Base-by-base conservation (phyloP, 2,329 filamentous ascomycete species). In the Colletotrichum graminicola region DNA sequence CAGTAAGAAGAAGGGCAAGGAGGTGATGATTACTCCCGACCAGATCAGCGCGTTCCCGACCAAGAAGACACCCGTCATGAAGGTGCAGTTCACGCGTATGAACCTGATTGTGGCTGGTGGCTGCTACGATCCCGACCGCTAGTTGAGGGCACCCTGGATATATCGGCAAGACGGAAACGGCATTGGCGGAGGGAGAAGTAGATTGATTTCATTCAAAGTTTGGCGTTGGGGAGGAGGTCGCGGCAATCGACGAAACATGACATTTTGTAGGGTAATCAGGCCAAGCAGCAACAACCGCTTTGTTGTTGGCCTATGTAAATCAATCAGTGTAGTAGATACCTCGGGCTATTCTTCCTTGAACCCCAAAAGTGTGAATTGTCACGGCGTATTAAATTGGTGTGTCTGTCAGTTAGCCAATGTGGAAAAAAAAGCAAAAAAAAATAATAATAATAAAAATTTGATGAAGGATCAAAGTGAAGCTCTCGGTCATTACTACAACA, bases 31-130 rank as follows among this genome's bases (percentile, higher is more conserved):
- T 55, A 95, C 92, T 0, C 92, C 94, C 0, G 96, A 99, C 78
- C 96, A 98, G 82, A 97, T 99, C 82, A 94, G 91, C 74, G 95
- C 94, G 0, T 98, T 98, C 79, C 91, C 94, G 0, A 98, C 96
- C 5, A 99, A 99, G 88, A 97, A 97, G 83, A 95, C 93, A 21
- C 95, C 95, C 0, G 93, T 98, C 14, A 93, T 97, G 82, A 96
- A 95, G 82, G 95, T 97, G 65, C 90, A 92, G 77, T 98, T 98
- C 77, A 98, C 96, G 4, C 87, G 94, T 72, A 98, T 97, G 94
- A 99, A 99, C 79, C 82, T 98, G 75, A 92, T 98, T 16, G 86
- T 98, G 73, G 94, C 94, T 29, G 94, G 93, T 57, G 94, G 95
- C 32, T 91, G 89, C 77, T 91, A 90, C 76, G 86, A 90, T 63